Base-by-base conservation (phyloP, 1,284 basidiomycete species). In the Kwoniella shivajii region DNA sequence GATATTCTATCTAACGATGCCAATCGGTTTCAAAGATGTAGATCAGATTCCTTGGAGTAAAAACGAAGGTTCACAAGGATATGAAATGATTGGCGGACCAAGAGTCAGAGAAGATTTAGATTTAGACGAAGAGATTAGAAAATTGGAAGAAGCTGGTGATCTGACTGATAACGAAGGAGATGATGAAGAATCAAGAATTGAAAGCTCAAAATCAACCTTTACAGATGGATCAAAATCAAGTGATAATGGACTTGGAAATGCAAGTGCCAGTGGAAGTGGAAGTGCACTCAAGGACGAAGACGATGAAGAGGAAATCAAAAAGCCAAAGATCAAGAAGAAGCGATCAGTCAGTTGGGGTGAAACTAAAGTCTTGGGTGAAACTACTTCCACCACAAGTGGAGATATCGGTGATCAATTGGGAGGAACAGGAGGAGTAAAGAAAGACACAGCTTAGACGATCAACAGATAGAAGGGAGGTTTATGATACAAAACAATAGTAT, bases 1-100 rank as follows among this genome's bases (percentile, higher is more conserved):
- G 13, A 87, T 84, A 71, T 99, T 98, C 82, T 97, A 95, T 80
- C 76, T 90, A 65, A 88, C 88, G 79, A 85, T 95, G 67, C 90
- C 91, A 0, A 85, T 89, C 61, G 86, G 88, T 58, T 82, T 92
- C 63, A 85, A 84, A 63, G 85, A 85, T 50, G 69, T 83, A 14
- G 81, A 82, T 22, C 84, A 85, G 1, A 82, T 84, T 9, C 77
- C 63, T 46, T 78, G 74, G 74, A 61, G 65, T 18, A 52, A 38
- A 20, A 56, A 48, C 27, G 58, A 54, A 39, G 58, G 48, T 20
- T 38, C 27, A 16, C 61, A 61, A 36, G 67, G 59, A 50, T 60
- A 79, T 50, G 73, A 75, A 54, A 65, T 73, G 57, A 64, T 76
- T n/a, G 60, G 58, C 30, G 61, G 61, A 38, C 45, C 51, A n/a